Conservation (phyloP, 164 flowering plant species). For the Vitis rotundifolia region DNA sequence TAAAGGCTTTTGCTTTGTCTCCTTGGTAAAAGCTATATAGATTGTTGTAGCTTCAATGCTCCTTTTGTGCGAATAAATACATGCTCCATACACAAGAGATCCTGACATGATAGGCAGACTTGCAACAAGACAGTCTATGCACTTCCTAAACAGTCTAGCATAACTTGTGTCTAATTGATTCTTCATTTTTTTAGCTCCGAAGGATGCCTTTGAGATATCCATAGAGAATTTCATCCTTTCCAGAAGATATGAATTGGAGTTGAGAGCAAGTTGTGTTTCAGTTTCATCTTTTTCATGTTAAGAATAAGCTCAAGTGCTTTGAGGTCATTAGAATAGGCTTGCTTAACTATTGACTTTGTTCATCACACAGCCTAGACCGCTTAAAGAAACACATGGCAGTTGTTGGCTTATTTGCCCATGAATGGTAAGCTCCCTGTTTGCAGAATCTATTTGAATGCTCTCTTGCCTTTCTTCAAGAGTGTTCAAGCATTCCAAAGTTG, state of each 20-base stretch:
- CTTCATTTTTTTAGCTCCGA: conserved; percentile 73
- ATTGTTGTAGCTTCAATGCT: conserved; percentile 62
- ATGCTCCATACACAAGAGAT: conserved; percentile 66
- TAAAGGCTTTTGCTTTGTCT: neutral
- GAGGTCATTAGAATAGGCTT: conserved; percentile 79
- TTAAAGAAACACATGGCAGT: conserved; percentile 30
- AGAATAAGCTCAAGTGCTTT: conserved; percentile 72
- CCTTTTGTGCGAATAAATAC: conserved; percentile 61
- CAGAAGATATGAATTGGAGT: conserved; percentile 54
- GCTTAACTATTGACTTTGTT: conserved; percentile 72
- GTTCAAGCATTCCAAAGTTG: neutral
- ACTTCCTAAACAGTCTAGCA: conserved; percentile 60
- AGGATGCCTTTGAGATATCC: conserved; percentile 80
- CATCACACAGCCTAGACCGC: conserved; percentile 15
- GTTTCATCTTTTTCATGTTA: conserved; percentile 51
- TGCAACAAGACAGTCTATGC: conserved; percentile 81
- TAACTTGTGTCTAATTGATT: conserved; percentile 66
- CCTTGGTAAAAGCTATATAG: conserved; percentile 37
- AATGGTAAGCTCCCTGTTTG: conserved; percentile 37
- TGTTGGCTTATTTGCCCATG: conserved; percentile 34
- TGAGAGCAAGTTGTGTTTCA: conserved; percentile 58
- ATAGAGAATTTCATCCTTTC: conserved; percentile 69
- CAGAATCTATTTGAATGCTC: conserved; percentile 7
- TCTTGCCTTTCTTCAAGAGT: conserved; percentile 27
- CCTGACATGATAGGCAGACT: conserved; percentile 71